Base-by-base conservation (phyloP, 805 yeast species). In the Wickerhamomyces sydowiorum region DNA sequence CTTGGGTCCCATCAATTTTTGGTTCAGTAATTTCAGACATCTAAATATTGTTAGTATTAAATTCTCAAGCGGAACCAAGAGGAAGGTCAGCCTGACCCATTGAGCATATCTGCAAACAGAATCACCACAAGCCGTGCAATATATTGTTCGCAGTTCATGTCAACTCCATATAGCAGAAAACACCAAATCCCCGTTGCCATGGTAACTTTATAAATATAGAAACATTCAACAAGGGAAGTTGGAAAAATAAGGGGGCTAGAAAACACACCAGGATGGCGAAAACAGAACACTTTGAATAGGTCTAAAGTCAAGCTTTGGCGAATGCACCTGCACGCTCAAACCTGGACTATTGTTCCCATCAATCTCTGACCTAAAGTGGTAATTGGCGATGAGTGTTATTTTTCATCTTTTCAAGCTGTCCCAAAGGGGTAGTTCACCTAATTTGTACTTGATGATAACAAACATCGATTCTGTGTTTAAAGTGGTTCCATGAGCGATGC, bases 11-110 rank as follows among this genome's bases (percentile, higher is more conserved):
- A 14, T 46, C 53, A 28, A 51, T 40, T 40, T 54, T 51, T 30
- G 50, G 50, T 9, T 56, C 60, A 12, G 56, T 46, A 35, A 57
- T 42, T 24, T 48, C 56, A 13, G 61, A 54, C 60, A 57, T 48
- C 32, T 29, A 9, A 29, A 17, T n/a, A 28, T 18, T 20, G 37
- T 37, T 37, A 30, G 39, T 36, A 31, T 12, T 8, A 19, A 18
- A 7, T 17, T 19, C 7, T 12, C 20, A 7, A 29, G 8, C 21
- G 17, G 17, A 17, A 15, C 15, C 6, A 8, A 28, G 9, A 17
- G 14, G 12, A 27, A 8, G 7, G 12, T 8, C 27, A 24, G 8
- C 27, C 27, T 8, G 10, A 24, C 27, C 8, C 27, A 24, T 8
- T 8, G 27, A 24, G 27, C 27, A 24, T 24, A n/a, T n/a, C n/a